Evolutionary conservation across 2,329 filamentous ascomycete genomes (phyloP).

Genomic region (Macrophomina tecta): DNA sequence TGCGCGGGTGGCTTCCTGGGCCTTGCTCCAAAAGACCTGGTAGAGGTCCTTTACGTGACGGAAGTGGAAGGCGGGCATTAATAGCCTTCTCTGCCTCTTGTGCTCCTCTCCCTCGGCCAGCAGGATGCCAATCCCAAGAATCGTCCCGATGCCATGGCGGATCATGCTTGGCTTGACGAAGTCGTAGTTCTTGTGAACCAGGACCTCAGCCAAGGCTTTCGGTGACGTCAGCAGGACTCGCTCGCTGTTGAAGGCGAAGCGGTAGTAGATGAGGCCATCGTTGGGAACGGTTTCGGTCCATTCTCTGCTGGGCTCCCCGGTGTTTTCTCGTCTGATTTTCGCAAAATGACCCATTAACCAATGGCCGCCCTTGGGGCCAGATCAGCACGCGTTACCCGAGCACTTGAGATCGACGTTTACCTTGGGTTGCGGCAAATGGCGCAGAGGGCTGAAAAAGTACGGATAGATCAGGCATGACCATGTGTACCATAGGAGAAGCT

Average conservation of each 20-base stretch:
- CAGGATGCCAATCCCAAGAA: slow-evolving; percentile 75
- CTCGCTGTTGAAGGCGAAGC: slow-evolving; percentile 54
- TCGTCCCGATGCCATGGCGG: slow-evolving; percentile 62
- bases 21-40: slow-evolving; percentile 56
- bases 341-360: slow-evolving; percentile 51
- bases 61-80: slow-evolving; percentile 58
- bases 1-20: slow-evolving; percentile 48
- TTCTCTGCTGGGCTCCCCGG: slow-evolving; percentile 52
- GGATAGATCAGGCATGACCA: slow-evolving; percentile 63
- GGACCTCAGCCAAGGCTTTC: slow-evolving; percentile 56
- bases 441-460: slow-evolving; percentile 62
- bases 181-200: slow-evolving; percentile 58
- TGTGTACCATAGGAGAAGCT: slow-evolving; percentile 42
- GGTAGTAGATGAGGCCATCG: slow-evolving; percentile 61
- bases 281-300: slow-evolving; percentile 62
- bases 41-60: slow-evolving; percentile 59
- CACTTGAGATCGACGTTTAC: slow-evolving; percentile 46
- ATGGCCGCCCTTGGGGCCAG: slow-evolving; percentile 34
- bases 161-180: slow-evolving; percentile 56
- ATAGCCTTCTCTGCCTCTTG: slow-evolving; percentile 63
- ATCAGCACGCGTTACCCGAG: slow-evolving; percentile 31
- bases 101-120: slow-evolving; percentile 92
- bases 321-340: slow-evolving; percentile 49
- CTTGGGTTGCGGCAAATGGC: slow-evolving; percentile 58
- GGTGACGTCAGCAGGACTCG: slow-evolving; percentile 54